Evolutionary conservation across 345 rosid species (phyloP).

Genomic region (Cardamine resedifolia): DNA sequence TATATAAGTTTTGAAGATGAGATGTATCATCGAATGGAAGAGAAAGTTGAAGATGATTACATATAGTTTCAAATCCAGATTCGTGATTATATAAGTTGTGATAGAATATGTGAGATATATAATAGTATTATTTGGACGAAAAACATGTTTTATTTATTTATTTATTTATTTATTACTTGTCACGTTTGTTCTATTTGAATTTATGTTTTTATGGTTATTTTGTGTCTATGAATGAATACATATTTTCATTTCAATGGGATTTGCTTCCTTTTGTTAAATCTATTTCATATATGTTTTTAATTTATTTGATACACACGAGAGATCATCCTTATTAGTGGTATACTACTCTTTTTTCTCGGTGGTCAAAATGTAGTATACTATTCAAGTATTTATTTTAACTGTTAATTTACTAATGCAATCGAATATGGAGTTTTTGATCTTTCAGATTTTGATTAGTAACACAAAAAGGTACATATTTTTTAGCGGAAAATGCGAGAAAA

Average conservation of each 20-base stretch:
- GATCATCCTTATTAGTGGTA: not conserved
- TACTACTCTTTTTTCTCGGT: too few relatives aligned
- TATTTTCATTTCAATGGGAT: not conserved
- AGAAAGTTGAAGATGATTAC: not conserved
- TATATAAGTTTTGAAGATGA: not conserved
- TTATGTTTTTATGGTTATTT: not conserved
- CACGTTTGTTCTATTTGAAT: slow-evolving; percentile 11
- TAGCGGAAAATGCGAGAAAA: too few relatives aligned
- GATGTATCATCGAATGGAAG: not conserved
- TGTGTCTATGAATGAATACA: not conserved
- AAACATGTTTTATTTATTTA: too few relatives aligned
- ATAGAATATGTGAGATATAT: slow-evolving; percentile 16
- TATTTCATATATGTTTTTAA: not conserved
- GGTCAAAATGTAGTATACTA: too few relatives aligned
- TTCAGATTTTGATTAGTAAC: too few relatives aligned
- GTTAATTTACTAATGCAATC: not conserved
- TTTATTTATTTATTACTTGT: not conserved
- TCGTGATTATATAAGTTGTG: slow-evolving; percentile 11
- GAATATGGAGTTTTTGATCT: not conserved
- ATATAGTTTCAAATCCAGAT: slow-evolving; percentile 26
- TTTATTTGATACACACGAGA: not conserved
- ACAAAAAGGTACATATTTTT: too few relatives aligned
- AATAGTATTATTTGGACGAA: slow-evolving; percentile 6
- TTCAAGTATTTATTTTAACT: not conserved
- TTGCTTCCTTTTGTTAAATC: not conserved